Percentiles rank a stretch among this genome's conserved stretches.
These are phyloP conservation scores for Botrytis deweyae DNA, from an alignment of 2,329 filamentous ascomycete genomes.

Conservation along the genomic window DNA sequence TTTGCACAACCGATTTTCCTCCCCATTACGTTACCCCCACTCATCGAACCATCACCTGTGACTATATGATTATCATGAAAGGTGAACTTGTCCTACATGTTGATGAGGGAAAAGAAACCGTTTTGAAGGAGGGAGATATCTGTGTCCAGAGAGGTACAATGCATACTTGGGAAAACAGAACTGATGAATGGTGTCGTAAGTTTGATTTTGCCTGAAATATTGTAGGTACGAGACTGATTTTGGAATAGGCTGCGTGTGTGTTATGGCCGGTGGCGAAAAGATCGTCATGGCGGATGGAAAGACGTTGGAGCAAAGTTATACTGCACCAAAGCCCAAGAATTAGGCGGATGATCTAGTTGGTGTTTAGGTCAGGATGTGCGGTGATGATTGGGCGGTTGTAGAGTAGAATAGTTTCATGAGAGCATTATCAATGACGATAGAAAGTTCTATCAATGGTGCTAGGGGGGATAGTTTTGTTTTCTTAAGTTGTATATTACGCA, in stretches of 20 bases:
- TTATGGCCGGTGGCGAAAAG: conserved; percentile 45
- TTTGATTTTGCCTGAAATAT: neutral
- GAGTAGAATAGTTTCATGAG: neutral
- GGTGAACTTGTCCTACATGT: conserved; percentile 44
- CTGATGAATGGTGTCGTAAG: conserved; percentile 4
- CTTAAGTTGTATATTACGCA: neutral
- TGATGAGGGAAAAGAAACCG: conserved; percentile 44
- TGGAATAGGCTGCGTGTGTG: conserved; percentile 34
- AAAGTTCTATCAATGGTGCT: neutral
- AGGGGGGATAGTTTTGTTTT: neutral
- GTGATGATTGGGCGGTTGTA: neutral
- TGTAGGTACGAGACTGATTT: neutral
- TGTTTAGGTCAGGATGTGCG: neutral
- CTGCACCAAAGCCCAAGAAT: neutral
- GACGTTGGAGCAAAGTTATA: conserved; percentile 36
- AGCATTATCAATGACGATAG: neutral
- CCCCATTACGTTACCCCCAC: conserved; percentile 38
- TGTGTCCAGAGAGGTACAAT: conserved; percentile 44
- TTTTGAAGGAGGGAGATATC: conserved; percentile 42
- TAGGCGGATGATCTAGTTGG: neutral
- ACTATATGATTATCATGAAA: conserved; percentile 44
- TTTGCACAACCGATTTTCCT: conserved; percentile 34
- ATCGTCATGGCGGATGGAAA: conserved; percentile 42
- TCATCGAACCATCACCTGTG: conserved; percentile 45
- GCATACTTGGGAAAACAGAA: conserved; percentile 18